These are phyloP conservation scores for Toxicodendron radicans DNA, from an alignment of 345 rosid species.

Conservation along the genomic window DNA sequence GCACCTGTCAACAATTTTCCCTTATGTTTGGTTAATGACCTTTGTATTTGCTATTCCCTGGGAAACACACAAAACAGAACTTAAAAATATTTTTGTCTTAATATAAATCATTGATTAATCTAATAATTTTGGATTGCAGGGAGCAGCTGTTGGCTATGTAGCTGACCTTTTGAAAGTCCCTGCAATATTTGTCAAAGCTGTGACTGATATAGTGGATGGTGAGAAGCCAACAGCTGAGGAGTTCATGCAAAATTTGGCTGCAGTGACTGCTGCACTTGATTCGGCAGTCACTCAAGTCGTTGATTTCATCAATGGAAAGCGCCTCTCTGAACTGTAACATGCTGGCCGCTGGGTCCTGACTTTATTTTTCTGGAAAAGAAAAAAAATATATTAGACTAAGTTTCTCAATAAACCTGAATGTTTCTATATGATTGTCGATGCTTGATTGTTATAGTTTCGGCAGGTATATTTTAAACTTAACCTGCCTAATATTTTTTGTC, in stretches of 20 bases:
- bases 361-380: constrained; percentile 14
- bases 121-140: constrained; percentile 37
- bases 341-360: not conserved
- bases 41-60: not conserved
- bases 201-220: constrained; percentile 77
- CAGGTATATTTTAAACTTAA: not conserved
- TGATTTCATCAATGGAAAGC: constrained; percentile 71
- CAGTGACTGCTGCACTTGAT: constrained; percentile 64
- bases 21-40: not conserved
- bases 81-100: not conserved
- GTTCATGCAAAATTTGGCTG: constrained; percentile 73
- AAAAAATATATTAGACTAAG: not conserved
- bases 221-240: constrained; percentile 78
- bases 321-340: constrained; percentile 63
- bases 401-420: constrained; percentile 11
- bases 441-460: constrained; percentile 8
- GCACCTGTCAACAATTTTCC: not conserved
- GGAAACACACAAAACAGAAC: not conserved
- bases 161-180: constrained; percentile 86
- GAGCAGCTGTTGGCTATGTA: constrained; percentile 85
- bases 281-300: constrained; percentile 50
- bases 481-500: not conserved
- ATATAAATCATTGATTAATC: not conserved
- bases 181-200: constrained; percentile 76
- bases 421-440: constrained; percentile 16